These are phyloP conservation scores for Ramaria sp. DNA, from an alignment of 768 basidiomycete species.

Conservation along the genomic window DNA sequence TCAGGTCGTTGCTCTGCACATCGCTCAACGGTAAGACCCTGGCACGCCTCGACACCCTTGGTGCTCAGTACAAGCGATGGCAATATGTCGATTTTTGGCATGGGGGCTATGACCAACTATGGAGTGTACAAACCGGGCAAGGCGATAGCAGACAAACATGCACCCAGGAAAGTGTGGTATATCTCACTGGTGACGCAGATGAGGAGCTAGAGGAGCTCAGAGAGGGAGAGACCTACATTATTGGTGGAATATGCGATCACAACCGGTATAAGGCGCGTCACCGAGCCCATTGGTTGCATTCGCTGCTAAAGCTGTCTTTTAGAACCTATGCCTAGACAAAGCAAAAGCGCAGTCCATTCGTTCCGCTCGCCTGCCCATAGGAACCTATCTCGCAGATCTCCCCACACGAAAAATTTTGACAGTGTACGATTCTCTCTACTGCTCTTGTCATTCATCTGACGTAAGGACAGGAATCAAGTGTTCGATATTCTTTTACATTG, in stretches of 20 bases:
- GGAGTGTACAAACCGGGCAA: conserved; percentile 24
- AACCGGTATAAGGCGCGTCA: conserved; percentile 81
- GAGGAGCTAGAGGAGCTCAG: conserved; percentile 77
- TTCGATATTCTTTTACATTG: conserved; percentile 88
- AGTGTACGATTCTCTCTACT: conserved; percentile 65
- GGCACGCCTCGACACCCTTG: conserved; percentile 51
- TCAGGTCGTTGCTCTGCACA: conserved; percentile 66
- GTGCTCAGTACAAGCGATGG: conserved; percentile 66
- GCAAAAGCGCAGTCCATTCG: conserved; percentile 63
- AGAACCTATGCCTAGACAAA: conserved; percentile 88
- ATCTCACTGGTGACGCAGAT: conserved; percentile 89
- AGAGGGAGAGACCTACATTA: conserved; percentile 83
- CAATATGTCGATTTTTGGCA: conserved; percentile 74
- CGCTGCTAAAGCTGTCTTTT: conserved; percentile 8
- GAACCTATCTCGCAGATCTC: conserved; percentile 76
- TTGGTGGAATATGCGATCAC: conserved; percentile 85
- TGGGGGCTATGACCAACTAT: conserved; percentile 61
- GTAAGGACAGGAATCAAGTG: conserved; percentile 28
- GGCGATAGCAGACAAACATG: conserved; percentile 11
- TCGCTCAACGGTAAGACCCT: conserved; percentile 66
- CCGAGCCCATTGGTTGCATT: background rate
- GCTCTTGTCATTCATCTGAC: conserved; percentile 10
- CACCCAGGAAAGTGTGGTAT: conserved; percentile 53
- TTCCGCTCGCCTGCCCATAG: conserved; percentile 88
- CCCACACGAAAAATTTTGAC: conserved; percentile 92